Evolutionary conservation across 1,284 basidiomycete genomes (phyloP).

Genomic region (Trametes versicolor): DNA sequence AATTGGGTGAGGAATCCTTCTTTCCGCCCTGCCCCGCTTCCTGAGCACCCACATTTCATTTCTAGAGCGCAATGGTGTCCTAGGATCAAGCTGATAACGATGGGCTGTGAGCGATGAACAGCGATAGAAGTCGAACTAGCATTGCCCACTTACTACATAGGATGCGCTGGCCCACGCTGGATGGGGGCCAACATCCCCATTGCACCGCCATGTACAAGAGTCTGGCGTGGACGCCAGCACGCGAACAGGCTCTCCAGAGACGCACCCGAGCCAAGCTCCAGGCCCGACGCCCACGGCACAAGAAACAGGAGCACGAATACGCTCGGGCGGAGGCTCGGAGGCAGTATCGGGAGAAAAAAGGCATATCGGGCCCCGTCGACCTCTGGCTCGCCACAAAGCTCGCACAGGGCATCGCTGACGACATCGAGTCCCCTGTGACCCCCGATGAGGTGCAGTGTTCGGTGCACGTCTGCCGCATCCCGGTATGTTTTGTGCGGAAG

Average conservation of each 20-base stretch:
- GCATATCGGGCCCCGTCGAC: constrained; percentile 31
- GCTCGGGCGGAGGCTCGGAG: constrained; percentile 8
- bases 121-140: constrained; percentile 24
- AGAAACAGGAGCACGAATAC: constrained; percentile 4
- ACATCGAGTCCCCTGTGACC: constrained; percentile 5
- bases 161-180: not conserved
- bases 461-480: constrained; percentile 27
- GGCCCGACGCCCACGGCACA: constrained; percentile 6
- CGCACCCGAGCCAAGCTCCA: constrained; percentile 1
- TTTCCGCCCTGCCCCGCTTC: not conserved
- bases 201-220: constrained; percentile 5
- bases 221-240: not conserved
- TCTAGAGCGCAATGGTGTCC: constrained; percentile 3
- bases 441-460: constrained; percentile 33
- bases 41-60: not conserved
- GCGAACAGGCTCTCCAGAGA: not conserved
- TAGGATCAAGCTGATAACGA: constrained; percentile 32
- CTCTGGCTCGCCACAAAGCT: constrained; percentile 32
- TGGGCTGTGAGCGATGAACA: constrained; percentile 17
- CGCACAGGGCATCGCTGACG: constrained; percentile 5
- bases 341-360: constrained; percentile 24
- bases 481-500: constrained; percentile 20
- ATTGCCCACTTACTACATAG: constrained; percentile 17
- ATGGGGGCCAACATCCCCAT: not conserved
- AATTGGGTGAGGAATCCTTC: constrained; percentile 10